Percentiles rank a stretch among this genome's conserved stretches.
Conservation (phyloP, 1,139 yeast genomes). For the Nematodospora anomalae region DNA sequence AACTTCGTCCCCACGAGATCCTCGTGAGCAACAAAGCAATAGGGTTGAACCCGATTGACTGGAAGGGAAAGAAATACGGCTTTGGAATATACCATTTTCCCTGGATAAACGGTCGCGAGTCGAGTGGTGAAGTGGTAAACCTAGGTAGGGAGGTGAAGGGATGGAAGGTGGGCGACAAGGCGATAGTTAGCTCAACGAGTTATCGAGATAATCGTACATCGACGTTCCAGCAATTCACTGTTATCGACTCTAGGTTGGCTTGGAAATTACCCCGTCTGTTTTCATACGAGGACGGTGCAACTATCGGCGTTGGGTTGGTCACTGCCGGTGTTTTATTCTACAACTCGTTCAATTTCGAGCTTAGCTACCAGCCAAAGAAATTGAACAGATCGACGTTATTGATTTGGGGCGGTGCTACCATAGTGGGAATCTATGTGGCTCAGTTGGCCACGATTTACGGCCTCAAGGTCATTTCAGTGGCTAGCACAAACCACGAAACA, state of each 20-base stretch:
- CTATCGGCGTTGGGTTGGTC: slow-evolving; percentile 49
- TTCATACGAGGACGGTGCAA: slow-evolving; percentile 40
- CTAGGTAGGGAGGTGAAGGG: slow-evolving; percentile 30
- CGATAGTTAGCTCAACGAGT: slow-evolving; percentile 44
- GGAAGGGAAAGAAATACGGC: slow-evolving; percentile 50
- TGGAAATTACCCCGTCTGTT: slow-evolving; percentile 38
- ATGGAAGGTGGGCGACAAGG: slow-evolving; percentile 33
- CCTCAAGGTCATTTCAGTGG: slow-evolving; percentile 39
- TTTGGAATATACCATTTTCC: slow-evolving; percentile 51
- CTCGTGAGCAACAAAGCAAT: slow-evolving; percentile 40
- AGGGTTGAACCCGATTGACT: slow-evolving; percentile 50
- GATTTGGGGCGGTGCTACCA: slow-evolving; percentile 52
- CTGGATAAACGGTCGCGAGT: slow-evolving; percentile 52
- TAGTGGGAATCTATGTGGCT: slow-evolving; percentile 42
- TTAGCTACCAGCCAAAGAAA: slow-evolving; percentile 6
- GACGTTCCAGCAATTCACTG: slow-evolving; percentile 48
- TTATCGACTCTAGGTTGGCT: slow-evolving; percentile 42
- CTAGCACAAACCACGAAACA: slow-evolving; percentile 32
- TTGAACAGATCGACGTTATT: slow-evolving; percentile 21
- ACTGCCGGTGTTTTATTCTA: slow-evolving; percentile 43
- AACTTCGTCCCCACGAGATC: slow-evolving; percentile 29
- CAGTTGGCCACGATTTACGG: slow-evolving; percentile 44
- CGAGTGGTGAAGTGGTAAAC: slow-evolving; percentile 39
- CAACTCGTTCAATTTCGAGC: slow-evolving; percentile 28
- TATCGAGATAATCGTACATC: slow-evolving; percentile 48